These are phyloP conservation scores for Penicillium daleae DNA, from an alignment of 495 filamentous ascomycete genomes.

Conservation along the genomic window DNA sequence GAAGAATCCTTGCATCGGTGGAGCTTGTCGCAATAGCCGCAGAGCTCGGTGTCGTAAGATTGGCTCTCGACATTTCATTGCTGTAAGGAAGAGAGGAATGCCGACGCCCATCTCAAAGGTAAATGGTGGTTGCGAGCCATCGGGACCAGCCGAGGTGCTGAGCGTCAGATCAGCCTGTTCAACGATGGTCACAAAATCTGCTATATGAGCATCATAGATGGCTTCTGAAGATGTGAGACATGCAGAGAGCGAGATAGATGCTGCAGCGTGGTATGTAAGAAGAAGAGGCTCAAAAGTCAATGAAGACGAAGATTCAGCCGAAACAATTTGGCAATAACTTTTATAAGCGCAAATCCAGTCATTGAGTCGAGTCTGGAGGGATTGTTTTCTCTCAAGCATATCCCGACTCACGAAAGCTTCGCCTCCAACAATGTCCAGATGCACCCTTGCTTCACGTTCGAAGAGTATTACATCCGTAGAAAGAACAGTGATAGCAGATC, in stretches of 20 bases:
- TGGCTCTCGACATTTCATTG: slow-evolving; percentile 40
- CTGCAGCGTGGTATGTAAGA: slow-evolving; percentile 17
- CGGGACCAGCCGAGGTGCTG: slow-evolving; percentile 12
- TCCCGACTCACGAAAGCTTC: slow-evolving; percentile 11
- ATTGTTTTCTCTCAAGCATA: slow-evolving; percentile 15
- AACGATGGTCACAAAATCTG: slow-evolving; percentile 36
- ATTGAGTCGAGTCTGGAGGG: slow-evolving; percentile 14
- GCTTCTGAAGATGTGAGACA: slow-evolving; percentile 23
- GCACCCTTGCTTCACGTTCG: slow-evolving; percentile 16
- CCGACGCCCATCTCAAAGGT: slow-evolving; percentile 43
- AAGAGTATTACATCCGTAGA: slow-evolving; percentile 26
- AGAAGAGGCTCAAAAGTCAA: slow-evolving; percentile 15
- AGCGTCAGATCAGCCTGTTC: slow-evolving; percentile 31
- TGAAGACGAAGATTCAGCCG: neutral
- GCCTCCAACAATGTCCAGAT: slow-evolving; percentile 1
- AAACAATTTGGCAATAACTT: neutral
- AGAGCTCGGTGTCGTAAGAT: slow-evolving; percentile 34
- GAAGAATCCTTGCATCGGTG: slow-evolving; percentile 37
- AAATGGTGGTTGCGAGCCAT: slow-evolving; percentile 38
- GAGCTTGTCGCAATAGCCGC: slow-evolving; percentile 29
- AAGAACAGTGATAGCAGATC: slow-evolving; percentile 36
- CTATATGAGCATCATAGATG: slow-evolving; percentile 28
- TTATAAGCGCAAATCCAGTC: slow-evolving; percentile 15
- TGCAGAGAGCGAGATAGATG: slow-evolving; percentile 16
- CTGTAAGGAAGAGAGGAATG: slow-evolving; percentile 39